Conservation (phyloP, 2,329 filamentous ascomycete species). For the Colletotrichum echinochloae region DNA sequence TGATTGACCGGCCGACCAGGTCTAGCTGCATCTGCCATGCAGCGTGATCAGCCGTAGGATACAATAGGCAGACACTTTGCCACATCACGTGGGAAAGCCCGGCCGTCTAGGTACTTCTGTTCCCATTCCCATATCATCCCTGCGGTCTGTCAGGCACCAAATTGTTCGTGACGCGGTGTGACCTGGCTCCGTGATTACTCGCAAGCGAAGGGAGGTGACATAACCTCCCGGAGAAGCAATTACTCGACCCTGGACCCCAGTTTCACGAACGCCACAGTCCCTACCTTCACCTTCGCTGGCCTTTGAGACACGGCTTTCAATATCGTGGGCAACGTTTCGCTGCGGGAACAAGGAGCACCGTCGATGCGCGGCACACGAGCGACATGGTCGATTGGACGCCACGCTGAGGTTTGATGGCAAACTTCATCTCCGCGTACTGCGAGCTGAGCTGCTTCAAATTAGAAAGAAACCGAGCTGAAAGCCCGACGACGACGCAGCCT, state of each 20-base stretch:
- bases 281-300: neutral
- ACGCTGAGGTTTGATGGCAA: neutral
- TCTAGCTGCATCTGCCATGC: neutral
- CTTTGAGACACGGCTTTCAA: neutral
- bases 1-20: neutral
- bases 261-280: slow-evolving; percentile 12
- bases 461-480: neutral
- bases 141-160: neutral
- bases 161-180: slow-evolving; percentile 1
- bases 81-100: neutral
- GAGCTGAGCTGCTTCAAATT: neutral
- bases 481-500: slow-evolving; percentile 4
- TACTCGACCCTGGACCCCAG: slow-evolving; percentile 13
- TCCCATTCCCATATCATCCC: neutral
- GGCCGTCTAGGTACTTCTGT: neutral
- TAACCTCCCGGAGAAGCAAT: slow-evolving; percentile 20
- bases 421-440: slow-evolving; percentile 10
- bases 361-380: neutral
- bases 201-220: slow-evolving; percentile 7
- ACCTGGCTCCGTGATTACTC: slow-evolving; percentile 27
- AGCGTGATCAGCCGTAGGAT: neutral
- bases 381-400: slow-evolving; percentile 18
- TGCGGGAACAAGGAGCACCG: slow-evolving; percentile 5
- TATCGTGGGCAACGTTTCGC: neutral
- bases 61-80: neutral